Conservation (phyloP, 176 grass and related monocot species). For the Aegilops bicornis region DNA sequence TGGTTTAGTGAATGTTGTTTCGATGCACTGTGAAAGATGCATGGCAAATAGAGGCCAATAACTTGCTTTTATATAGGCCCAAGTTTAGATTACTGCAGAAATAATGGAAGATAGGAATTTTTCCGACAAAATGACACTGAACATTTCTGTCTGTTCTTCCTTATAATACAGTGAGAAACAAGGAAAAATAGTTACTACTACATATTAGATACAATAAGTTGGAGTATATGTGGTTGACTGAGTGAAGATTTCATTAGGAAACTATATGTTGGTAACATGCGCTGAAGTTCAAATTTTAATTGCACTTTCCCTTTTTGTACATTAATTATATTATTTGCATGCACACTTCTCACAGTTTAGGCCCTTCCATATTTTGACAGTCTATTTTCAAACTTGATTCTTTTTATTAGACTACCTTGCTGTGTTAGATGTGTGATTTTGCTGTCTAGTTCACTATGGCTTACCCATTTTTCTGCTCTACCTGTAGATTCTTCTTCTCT, state of each 20-base stretch:
- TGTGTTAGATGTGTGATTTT: slow-evolving; percentile 4
- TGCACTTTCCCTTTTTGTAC: background rate
- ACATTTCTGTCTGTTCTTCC: background rate
- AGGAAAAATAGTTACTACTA: background rate
- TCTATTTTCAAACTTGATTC: slow-evolving; percentile 6
- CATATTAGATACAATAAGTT: slow-evolving; percentile 10
- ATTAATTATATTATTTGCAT: slow-evolving; percentile 19
- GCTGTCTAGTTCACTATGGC: background rate
- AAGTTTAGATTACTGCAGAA: slow-evolving; percentile 14
- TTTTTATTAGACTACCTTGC: background rate
- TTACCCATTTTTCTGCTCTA: slow-evolving; percentile 33
- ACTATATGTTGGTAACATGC: background rate
- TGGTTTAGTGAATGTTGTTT: slow-evolving; percentile 6
- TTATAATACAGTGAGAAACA: slow-evolving; percentile 9
- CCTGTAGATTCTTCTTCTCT: slow-evolving; percentile 80
- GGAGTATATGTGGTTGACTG: background rate
- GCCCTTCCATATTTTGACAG: background rate
- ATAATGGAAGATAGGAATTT: background rate
- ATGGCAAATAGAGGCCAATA: background rate
- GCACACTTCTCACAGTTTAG: slow-evolving; percentile 4
- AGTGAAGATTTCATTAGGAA: background rate
- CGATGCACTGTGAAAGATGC: background rate
- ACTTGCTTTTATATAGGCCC: background rate
- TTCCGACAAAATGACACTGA: background rate
- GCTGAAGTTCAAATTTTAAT: background rate